Evolutionary conservation across 106 monocot genomes (phyloP).

Genomic region (Triglochin maritima): DNA sequence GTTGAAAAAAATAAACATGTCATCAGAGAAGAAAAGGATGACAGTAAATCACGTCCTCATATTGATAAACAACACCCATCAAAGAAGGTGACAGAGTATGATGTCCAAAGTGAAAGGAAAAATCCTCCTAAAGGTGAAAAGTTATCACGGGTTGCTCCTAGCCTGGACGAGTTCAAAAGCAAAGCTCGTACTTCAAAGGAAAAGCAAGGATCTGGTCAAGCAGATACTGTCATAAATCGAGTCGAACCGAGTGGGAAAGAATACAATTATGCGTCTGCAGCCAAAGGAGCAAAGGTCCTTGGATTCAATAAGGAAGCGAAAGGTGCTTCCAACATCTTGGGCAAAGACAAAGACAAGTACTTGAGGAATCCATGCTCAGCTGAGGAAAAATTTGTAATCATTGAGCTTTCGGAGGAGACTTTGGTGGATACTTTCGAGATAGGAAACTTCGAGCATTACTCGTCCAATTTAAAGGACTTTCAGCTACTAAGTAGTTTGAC

Average conservation of each 20-base stretch:
- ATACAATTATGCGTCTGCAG: conserved; percentile 76
- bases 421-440: conserved; percentile 72
- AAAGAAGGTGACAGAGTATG: no score
- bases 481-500: conserved; percentile 56
- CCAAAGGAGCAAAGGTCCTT: conserved; percentile 76
- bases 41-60: no score
- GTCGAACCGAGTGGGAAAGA: conserved; percentile 72
- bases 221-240: conserved; percentile 39
- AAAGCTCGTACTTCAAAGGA: conserved; percentile 39
- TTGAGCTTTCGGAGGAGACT: conserved; percentile 91
- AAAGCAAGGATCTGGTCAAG: conserved; percentile 20
- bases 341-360: conserved; percentile 77
- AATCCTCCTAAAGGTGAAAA: conserved; percentile 25
- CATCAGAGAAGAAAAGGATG: background rate
- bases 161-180: conserved; percentile 66
- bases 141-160: conserved; percentile 31
- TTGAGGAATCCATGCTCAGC: conserved; percentile 88
- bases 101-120: background rate
- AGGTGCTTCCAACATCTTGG: conserved; percentile 80
- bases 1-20: background rate
- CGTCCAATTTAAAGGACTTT: conserved; percentile 78
- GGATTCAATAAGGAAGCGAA: conserved; percentile 86
- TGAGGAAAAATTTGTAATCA: conserved; percentile 62
- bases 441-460: conserved; percentile 89
- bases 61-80: no score